Conservation (phyloP, 768 basidiomycete genomes). For the Tricholoma saponaceum region DNA sequence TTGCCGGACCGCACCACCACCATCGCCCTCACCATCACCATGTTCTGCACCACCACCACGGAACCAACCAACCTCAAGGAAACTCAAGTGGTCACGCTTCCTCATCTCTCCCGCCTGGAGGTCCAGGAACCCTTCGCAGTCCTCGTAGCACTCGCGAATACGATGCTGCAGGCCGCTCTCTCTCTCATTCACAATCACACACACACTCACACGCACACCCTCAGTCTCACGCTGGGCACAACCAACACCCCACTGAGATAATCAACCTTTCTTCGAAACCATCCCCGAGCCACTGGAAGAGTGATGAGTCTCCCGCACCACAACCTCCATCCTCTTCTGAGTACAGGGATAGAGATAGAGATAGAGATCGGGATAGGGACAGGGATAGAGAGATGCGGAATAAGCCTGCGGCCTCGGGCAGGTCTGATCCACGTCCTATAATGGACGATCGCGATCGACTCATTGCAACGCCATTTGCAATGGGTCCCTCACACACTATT, state of each 20-base stretch:
- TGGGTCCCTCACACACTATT: constrained; percentile 42
- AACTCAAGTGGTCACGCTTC: constrained; percentile 22
- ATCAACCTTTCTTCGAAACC: constrained; percentile 43
- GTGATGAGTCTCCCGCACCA: constrained; percentile 26
- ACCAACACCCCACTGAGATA: constrained; percentile 45
- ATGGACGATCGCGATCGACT: constrained; percentile 52
- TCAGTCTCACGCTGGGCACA: constrained; percentile 30
- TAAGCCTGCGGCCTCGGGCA: constrained; percentile 23
- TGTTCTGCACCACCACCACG: constrained; percentile 38
- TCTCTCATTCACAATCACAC: constrained; percentile 10
- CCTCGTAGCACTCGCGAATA: constrained; percentile 25
- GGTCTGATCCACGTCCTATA: constrained; percentile 23
- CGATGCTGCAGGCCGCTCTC: constrained; percentile 29
- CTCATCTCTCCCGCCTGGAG: constrained; percentile 26
- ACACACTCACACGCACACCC: neutral
- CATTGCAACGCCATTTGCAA: constrained; percentile 49
- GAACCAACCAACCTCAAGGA: constrained; percentile 11
- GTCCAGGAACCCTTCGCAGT: constrained; percentile 11
- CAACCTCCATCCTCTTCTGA: constrained; percentile 11
- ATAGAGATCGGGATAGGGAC: constrained; percentile 18
- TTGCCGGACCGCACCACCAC: constrained; percentile 41
- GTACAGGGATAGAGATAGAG: constrained; percentile 19
- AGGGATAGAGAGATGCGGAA: constrained; percentile 14
- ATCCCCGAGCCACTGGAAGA: constrained; percentile 35
- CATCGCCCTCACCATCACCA: constrained; percentile 49